Base-by-base conservation (phyloP, 306 rosid species). In the Spatholobus suberectus region DNA sequence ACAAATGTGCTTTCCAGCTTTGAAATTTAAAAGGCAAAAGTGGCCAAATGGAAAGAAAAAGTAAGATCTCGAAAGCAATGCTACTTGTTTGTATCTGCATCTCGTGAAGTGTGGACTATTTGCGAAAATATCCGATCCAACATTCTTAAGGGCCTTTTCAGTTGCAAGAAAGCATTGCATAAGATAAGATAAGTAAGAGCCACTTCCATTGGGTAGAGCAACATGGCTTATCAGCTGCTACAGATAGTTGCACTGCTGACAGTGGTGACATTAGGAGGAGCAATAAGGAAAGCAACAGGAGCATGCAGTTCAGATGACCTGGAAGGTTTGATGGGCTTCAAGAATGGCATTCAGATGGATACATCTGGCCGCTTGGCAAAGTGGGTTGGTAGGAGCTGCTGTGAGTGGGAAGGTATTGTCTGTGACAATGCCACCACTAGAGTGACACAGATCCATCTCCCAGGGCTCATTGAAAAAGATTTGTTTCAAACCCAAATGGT, bases 351-450 rank as follows among this genome's bases (percentile, higher is more conserved):
- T 75, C 87, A 67, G 10, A 75, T 68, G 3, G 98, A 94, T 71
- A 77, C 91, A 32, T 90, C 95, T 20, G 93, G 89, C 20, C 83
- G 92, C 15, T 51, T 94, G 38, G 84, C 76, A 0, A 85, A 69
- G 70, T 94, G 97, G 97, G 68, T 79, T 34, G 93, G 88, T 15
- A 54, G 23, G 5, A 86, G 38, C 24, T 92, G 95, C 49, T 94
- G 93, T 75, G 77, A 74, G 0, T 90, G 98, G 98, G 88, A 89
- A 79, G 97, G 95, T 21, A 73, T 94, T 75, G 70, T 86, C 3
- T 94, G 97, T 70, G 89, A 90, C 15, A 79, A 85, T 40, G 70
- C 55, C 67, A 90, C 86, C 37, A 84, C 87, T 7, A 94, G 95
- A 65, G 93, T 94, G 32, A 90, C 78, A 29, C 87, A 85, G 47